A percentile compares a stretch with the other conserved stretches of the same genome.
phyloP scores from a whole-genome alignment of 2,329 filamentous ascomycete species.

The Nannizzia gypsea region DNA sequence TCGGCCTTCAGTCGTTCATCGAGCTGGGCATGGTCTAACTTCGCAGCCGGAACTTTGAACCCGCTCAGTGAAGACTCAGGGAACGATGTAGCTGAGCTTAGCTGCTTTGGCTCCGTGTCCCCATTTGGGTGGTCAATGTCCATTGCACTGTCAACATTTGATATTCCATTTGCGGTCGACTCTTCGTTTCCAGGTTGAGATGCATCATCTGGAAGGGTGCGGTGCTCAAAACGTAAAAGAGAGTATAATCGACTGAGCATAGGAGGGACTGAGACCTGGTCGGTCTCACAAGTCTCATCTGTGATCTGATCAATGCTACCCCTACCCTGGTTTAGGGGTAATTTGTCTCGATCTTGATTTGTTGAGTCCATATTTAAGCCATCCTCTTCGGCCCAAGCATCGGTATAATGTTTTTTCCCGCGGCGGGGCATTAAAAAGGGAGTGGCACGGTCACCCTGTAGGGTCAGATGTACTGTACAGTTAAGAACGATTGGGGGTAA shows the following conservation, averaged over 20 bases:
- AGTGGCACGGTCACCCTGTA: constrained; percentile 59
- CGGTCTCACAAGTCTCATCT: constrained; percentile 76
- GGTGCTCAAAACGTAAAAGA: constrained; percentile 63
- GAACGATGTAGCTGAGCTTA: constrained; percentile 66
- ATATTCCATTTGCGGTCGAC: constrained; percentile 21
- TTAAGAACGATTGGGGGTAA: not conserved
- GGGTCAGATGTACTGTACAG: constrained; percentile 17
- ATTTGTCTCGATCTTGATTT: constrained; percentile 50
- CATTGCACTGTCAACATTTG: constrained; percentile 38
- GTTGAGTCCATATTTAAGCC: constrained; percentile 63
- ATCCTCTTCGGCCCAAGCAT: constrained; percentile 92
- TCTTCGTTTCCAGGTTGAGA: constrained; percentile 45
- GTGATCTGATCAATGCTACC: constrained; percentile 78
- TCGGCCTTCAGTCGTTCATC: constrained; percentile 89
- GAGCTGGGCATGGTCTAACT: constrained; percentile 72
- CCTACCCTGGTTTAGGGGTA: constrained; percentile 68
- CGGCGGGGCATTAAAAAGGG: constrained; percentile 80
- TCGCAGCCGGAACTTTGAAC: constrained; percentile 68
- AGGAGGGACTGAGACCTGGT: constrained; percentile 78
- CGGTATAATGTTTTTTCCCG: constrained; percentile 73
- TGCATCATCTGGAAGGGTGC: constrained; percentile 42
- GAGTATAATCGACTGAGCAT: constrained; percentile 71
- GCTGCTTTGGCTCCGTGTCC: constrained; percentile 32
- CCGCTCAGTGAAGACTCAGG: constrained; percentile 61
- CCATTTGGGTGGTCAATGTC: constrained; percentile 39